phyloP scores from a whole-genome alignment of 2,329 filamentous ascomycete genomes.

The Cladobotryum protrusum region DNA sequence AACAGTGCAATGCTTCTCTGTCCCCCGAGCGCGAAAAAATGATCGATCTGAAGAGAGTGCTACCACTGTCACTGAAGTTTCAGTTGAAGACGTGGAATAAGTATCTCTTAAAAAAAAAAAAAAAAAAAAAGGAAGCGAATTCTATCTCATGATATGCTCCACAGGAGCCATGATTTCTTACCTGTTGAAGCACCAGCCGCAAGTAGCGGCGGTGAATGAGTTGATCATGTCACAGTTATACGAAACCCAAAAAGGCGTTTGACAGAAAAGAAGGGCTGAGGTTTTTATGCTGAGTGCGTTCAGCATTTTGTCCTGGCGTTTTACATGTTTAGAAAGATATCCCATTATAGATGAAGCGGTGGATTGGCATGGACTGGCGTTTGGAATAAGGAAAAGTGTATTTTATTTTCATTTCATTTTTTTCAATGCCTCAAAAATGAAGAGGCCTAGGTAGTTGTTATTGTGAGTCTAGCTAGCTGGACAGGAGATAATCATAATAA shows the following conservation, averaged over 20 bases:
- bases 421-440: conserved; percentile 15
- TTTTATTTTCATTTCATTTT: conserved; percentile 7
- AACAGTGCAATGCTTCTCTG: conserved; percentile 53
- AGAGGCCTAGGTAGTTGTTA: conserved; percentile 10
- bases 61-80: conserved; percentile 24
- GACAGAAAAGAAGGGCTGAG: neutral
- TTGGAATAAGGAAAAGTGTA: conserved; percentile 14
- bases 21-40: conserved; percentile 30
- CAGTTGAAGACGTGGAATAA: conserved; percentile 21
- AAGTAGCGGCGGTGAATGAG: conserved; percentile 12
- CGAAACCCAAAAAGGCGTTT: conserved; percentile 4
- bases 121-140: neutral
- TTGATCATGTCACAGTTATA: conserved; percentile 17
- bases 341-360: too few relatives aligned
- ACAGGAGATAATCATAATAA: conserved; percentile 7
- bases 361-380: conserved; percentile 1
- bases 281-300: neutral
- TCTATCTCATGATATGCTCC: neutral
- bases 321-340: too few relatives aligned
- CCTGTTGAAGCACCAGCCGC: conserved; percentile 1
- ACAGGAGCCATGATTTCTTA: neutral
- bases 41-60: conserved; percentile 26
- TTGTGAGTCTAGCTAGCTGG: neutral
- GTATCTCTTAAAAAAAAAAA: neutral
- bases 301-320: conserved; percentile 1